Conservation (phyloP, 148 eudicot genomes). For the Salicornia ramosissima region DNA sequence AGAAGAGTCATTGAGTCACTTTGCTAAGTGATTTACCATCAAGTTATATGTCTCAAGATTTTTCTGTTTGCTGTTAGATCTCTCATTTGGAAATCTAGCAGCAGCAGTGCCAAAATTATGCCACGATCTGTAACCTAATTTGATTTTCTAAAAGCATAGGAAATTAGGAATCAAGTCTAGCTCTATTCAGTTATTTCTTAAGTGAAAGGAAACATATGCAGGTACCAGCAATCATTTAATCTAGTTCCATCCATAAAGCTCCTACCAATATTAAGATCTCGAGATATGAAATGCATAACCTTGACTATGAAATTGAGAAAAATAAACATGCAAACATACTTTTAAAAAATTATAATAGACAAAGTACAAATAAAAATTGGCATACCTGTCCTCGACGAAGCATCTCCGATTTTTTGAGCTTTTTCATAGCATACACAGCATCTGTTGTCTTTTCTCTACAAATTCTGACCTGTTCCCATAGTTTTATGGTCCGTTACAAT, state of each 20-base stretch:
- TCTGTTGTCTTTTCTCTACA: conserved; percentile 86
- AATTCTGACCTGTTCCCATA: conserved; percentile 49
- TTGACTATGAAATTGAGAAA: not conserved
- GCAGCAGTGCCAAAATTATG: not conserved
- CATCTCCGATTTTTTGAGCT: conserved; percentile 95
- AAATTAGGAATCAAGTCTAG: too few relatives aligned
- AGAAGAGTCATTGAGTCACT: not conserved
- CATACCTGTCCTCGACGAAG: conserved; percentile 95
- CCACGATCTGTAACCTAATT: not conserved
- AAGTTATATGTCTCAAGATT: not conserved
- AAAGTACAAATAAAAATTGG: conserved; percentile 21
- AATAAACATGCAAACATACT: not conserved
- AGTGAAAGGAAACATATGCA: not conserved
- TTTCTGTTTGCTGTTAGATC: not conserved
- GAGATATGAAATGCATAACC: not conserved
- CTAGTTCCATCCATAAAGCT: not conserved
- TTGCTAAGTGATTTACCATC: not conserved
- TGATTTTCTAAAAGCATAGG: not conserved
- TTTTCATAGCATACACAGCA: conserved; percentile 90
- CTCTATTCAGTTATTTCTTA: not conserved
- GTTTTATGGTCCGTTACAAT: not conserved
- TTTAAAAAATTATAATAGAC: not conserved
- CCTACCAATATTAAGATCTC: not conserved
- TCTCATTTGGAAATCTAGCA: not conserved
- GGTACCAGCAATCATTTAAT: not conserved